These are phyloP conservation scores for Zarea fungicola DNA, from an alignment of 2,329 filamentous ascomycete genomes.

Conservation along the genomic window DNA sequence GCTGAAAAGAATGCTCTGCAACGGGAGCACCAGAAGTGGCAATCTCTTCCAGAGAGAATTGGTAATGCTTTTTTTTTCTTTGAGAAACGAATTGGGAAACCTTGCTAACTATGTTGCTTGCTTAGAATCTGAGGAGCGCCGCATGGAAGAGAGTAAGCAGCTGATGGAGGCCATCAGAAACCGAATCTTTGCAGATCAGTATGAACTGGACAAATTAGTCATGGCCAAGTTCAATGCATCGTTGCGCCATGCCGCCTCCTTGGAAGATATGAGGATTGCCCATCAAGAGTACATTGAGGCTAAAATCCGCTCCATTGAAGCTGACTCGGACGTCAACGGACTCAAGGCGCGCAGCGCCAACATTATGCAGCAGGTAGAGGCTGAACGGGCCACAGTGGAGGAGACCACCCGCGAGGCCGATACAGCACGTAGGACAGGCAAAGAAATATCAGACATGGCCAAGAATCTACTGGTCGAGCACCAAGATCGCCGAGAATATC, in stretches of 20 bases:
- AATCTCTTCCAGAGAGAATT: conserved; percentile 65
- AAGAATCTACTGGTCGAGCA: conserved; percentile 34
- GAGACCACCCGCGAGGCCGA: conserved; percentile 35
- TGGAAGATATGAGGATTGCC: conserved; percentile 56
- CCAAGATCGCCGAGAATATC: conserved; percentile 34
- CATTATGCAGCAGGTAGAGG: conserved; percentile 49
- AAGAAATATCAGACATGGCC: conserved; percentile 29
- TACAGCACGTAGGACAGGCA: conserved; percentile 29
- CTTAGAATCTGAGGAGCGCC: conserved; percentile 32
- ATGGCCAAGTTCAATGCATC: conserved; percentile 52
- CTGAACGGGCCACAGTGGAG: conserved; percentile 36
- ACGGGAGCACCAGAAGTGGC: conserved; percentile 58
- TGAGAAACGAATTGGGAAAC: not conserved
- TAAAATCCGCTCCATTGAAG: conserved; percentile 70
- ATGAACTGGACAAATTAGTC: conserved; percentile 49
- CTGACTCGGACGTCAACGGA: conserved; percentile 68
- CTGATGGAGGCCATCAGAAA: conserved; percentile 28
- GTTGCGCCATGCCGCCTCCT: conserved; percentile 50
- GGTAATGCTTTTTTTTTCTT: conserved; percentile 42
- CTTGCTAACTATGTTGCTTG: conserved; percentile 16
- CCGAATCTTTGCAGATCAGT: conserved; percentile 44
- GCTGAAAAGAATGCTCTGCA: conserved; percentile 64
- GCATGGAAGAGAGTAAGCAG: conserved; percentile 26
- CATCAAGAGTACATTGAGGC: conserved; percentile 63
- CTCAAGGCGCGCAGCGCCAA: conserved; percentile 61